Evolutionary conservation across 805 yeast species (phyloP), one percentile per base, ranked within the genome.

Genomic region (Metschnikowia gelsemii): DNA sequence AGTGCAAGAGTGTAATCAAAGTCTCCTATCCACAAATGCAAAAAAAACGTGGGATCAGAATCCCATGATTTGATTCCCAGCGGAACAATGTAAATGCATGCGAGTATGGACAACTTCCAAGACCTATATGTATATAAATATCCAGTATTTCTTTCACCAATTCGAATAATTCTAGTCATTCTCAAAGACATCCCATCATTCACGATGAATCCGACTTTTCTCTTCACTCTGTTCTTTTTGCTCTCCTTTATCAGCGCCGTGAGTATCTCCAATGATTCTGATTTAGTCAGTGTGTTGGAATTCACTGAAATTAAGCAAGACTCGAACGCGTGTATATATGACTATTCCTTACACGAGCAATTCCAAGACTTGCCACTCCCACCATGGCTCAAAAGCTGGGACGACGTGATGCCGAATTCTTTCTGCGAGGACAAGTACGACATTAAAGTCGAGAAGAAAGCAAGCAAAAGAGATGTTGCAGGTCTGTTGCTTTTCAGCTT

Each of bases 341-440:
- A 25, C 27, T 38, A 38, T 28, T 5, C 24, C n/a, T 32, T 38
- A 32, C 26, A 25, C 2, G 22, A 26, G 8, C 16, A 21, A 5
- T 38, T 32, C 37, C 13, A 31, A 16, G 21, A 26, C 32, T 26
- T 38, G 19, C 42, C 37, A 12, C 25, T 14, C 16, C 42, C 42
- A 8, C 6, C 18, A 2, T 38, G 42, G 42, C 11, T 38, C 13
- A 38, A 19, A 6, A 20, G 32, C 27, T 38, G 37, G 42, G 36
- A 38, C 12, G 37, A 32, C n/a, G 12, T 38, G 16, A 38, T 38
- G 42, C 23, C 32, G 5, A 32, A 38, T 18, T 13, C 42, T 1
- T 32, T 38, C n/a, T 32, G 42, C 23, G 27, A 7, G 22, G 14
- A 17, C 32, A 38, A 32, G 27, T 38, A 38, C 18, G 42, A 38